Base-by-base conservation (phyloP, 106 monocot genomes). In the Amphibolis antarctica region DNA sequence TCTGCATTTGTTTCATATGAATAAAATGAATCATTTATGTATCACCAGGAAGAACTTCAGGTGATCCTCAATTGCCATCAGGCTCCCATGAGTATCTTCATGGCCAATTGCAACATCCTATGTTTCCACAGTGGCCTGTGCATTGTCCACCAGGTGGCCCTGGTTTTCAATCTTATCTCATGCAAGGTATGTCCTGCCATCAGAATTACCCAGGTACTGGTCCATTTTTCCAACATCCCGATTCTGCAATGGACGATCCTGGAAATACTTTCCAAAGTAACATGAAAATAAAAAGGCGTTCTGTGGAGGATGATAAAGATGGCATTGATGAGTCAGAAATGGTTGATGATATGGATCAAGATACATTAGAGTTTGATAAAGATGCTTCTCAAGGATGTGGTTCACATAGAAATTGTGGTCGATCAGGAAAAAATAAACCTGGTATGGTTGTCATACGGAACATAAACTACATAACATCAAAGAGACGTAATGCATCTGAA, bases 101-200 rank as follows among this genome's bases (percentile, higher is more conserved):
- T 46, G 80, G 80, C 22, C 80, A 80, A 25, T 80, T 42, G 62
- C 75, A 80, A 23, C 85, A 90, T 22, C 80, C 82, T 1, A 67
- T 76, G 59, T 87, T 69, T 59, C 80, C 83, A 31, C 87, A 82
- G 5, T 98, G 96, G 96, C 76, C 86, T 57, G 72, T 84, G 68
- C 89, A 82, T 71, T 70, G 82, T 55, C 82, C 76, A 21, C 53
- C 74, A 53, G 85, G 80, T 44, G 70, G 70, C 18, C 77, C 71
- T 36, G 64, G 65, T 18, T 92, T 66, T 75, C 86, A 74, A 65
- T 82, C 82, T 59, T 89, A 90, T 75, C 63, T 74, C 30, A 70
- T 84, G 76, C 89, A 89, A 73, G 77, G 79, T 46, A 81, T 84
- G 79, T 86, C 90, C 26, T 91, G 79, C 65, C 91, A 90, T 82